These are phyloP conservation scores for Aeschynomene evenia DNA, from an alignment of 306 rosid species.

Conservation along the genomic window DNA sequence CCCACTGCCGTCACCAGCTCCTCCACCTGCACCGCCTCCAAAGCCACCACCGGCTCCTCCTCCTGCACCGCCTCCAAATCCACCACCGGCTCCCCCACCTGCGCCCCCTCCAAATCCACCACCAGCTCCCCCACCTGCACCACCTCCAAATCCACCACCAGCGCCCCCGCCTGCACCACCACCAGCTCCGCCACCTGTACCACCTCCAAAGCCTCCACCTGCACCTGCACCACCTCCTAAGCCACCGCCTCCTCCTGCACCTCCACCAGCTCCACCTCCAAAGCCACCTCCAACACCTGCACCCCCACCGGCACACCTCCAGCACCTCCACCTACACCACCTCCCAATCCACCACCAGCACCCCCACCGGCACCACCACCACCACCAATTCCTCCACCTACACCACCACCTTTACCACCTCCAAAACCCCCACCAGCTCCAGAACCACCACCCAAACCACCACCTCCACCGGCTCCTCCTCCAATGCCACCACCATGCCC, in stretches of 20 bases:
- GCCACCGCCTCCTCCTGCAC: neutral
- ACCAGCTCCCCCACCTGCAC: neutral
- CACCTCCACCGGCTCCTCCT: constrained; percentile 35
- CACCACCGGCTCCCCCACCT: constrained; percentile 8
- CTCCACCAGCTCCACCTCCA: neutral
- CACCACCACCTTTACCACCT: neutral
- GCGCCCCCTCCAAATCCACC: neutral
- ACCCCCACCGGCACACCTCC: neutral
- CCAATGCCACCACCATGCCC: neutral
- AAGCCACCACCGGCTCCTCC: constrained; percentile 16
- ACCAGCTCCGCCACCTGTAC: neutral
- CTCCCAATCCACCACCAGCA: constrained; percentile 6
- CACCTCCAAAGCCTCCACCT: neutral
- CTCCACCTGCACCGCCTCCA: constrained; percentile 13
- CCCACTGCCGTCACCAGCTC: constrained; percentile 35
- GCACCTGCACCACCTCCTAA: constrained; percentile 20
- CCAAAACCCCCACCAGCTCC: constrained; percentile 25
- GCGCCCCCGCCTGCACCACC: constrained; percentile 15
- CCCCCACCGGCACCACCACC: constrained; percentile 10
- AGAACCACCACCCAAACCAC: neutral
- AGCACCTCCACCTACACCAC: neutral
- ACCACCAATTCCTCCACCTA: neutral
- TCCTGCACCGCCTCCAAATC: constrained; percentile 2
- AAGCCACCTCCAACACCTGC: neutral
- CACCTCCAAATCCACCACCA: constrained; percentile 4